Percentiles rank a stretch among this genome's conserved stretches.
These are phyloP conservation scores for Trichoderma endophyticum DNA, from an alignment of 2,329 filamentous ascomycete species.

Conservation along the genomic window DNA sequence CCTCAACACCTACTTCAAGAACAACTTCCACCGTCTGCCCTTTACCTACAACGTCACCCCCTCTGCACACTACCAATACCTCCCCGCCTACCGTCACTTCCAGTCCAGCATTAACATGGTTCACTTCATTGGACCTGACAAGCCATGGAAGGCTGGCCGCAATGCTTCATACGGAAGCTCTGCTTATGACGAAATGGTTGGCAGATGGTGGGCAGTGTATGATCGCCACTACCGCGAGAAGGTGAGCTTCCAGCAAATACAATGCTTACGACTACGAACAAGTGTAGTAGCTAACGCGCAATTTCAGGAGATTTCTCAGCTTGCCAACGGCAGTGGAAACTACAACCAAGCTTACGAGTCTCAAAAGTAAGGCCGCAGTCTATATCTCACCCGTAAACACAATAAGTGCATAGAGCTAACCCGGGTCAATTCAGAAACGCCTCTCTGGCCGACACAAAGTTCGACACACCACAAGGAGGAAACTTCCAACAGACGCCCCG, in stretches of 20 bases:
- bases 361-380: conserved; percentile 43
- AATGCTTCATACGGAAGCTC: conserved; percentile 51
- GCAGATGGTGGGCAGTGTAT: conserved; percentile 91
- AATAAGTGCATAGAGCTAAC: conserved; percentile 6
- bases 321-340: conserved; percentile 20
- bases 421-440: conserved; percentile 49
- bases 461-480: conserved; percentile 78
- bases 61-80: conserved; percentile 94
- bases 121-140: conserved; percentile 89
- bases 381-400: neutral
- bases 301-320: conserved; percentile 15
- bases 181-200: conserved; percentile 79
- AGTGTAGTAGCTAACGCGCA: neutral
- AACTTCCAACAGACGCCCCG: conserved; percentile 66
- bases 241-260: conserved; percentile 36
- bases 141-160: conserved; percentile 77
- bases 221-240: conserved; percentile 72
- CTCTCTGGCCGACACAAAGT: conserved; percentile 64
- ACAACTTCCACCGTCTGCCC: conserved; percentile 79
- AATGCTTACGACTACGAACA: neutral
- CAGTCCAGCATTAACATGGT: conserved; percentile 85
- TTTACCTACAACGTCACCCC: conserved; percentile 98
- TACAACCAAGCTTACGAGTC: conserved; percentile 46
- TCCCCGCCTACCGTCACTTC: conserved; percentile 91
- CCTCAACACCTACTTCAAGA: conserved; percentile 88